Evolutionary conservation across 2,329 filamentous ascomycete genomes (phyloP), one percentile per base, ranked within the genome.

Genomic region (Myriosclerotinia scirpicola): DNA sequence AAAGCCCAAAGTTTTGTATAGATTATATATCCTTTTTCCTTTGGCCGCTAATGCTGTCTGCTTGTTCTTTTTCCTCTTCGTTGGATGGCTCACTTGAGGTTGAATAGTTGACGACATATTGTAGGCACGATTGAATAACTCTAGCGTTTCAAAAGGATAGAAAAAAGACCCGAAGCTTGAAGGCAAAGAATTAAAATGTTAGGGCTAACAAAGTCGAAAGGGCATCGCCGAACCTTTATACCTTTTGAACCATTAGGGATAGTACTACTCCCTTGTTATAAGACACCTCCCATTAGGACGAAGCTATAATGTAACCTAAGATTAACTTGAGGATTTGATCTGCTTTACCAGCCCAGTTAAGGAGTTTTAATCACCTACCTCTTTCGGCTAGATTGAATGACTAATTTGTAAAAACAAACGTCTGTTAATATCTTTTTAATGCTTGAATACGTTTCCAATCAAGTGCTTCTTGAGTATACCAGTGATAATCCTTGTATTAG

Each of bases 1-100:
- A n/a, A 58, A 58, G 5, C 55, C 38, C 34, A 44, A 44, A 34
- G 38, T 9, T 26, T 44, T 58, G 14, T n/a, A 46, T 58, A 58
- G 17, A 34, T 34, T 17, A 20, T 8, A 9, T 11, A 59, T 34
- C 8, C 3, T 7, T n/a, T 15, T 59, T 2, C 5, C 26, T 58
- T 20, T 46, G 54, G 8, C 20, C 14, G 14, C 40, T 7, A 42
- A 34, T 58, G 26, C 7, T 46, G 22, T 34, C 14, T 30, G 17
- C 8, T 2, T 58, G 20, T 26, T 58, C 11, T 15, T 58, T 20
- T 20, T 44, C 17, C 40, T 46, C 15, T 34, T 58, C 8, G 17
- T 30, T 4, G 5, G 6, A 44, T 5, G 8, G 9, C 17, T 12
- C 17, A 7, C 5, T 58, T 44, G 17, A 34, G 22, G 40, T 58